Evolutionary conservation across 176 grass and related monocot species (phyloP).

Genomic region (Urochloa ruziziensis): DNA sequence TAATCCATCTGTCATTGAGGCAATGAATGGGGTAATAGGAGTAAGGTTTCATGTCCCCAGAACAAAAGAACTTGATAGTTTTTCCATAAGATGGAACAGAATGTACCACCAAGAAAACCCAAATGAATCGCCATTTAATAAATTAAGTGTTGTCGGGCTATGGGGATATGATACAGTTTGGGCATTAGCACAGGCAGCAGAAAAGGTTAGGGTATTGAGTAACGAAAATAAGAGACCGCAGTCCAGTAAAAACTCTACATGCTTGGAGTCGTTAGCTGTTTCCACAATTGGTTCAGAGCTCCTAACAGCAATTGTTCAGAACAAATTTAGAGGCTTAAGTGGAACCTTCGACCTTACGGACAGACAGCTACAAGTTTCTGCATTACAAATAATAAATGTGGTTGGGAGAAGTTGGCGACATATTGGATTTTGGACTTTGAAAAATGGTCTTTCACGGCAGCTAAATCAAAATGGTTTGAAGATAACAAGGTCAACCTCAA

Average conservation of each 20-base stretch:
- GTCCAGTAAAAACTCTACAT: conserved; percentile 15
- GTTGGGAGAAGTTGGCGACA: neutral
- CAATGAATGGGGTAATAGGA: conserved; percentile 55
- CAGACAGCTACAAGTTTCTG: neutral
- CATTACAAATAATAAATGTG: neutral
- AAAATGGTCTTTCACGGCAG: conserved; percentile 17
- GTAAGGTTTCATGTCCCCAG: conserved; percentile 21
- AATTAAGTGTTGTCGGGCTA: conserved; percentile 24
- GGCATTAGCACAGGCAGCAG: conserved; percentile 47
- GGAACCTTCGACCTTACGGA: neutral
- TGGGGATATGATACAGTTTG: conserved; percentile 51
- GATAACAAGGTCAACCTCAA: neutral
- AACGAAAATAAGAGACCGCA: neutral
- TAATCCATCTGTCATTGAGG: neutral
- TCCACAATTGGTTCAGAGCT: neutral
- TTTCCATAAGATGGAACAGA: conserved; percentile 44
- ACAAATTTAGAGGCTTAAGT: neutral
- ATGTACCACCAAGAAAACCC: conserved; percentile 36
- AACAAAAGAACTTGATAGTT: conserved; percentile 15
- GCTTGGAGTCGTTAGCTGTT: neutral
- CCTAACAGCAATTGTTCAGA: neutral
- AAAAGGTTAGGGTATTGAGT: conserved; percentile 12
- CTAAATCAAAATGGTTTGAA: conserved; percentile 5
- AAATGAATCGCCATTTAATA: conserved; percentile 8
- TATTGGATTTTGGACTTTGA: neutral